Evolutionary conservation across 208 protist genomes (phyloP).

Genomic region (Trypanosoma congolense): DNA sequence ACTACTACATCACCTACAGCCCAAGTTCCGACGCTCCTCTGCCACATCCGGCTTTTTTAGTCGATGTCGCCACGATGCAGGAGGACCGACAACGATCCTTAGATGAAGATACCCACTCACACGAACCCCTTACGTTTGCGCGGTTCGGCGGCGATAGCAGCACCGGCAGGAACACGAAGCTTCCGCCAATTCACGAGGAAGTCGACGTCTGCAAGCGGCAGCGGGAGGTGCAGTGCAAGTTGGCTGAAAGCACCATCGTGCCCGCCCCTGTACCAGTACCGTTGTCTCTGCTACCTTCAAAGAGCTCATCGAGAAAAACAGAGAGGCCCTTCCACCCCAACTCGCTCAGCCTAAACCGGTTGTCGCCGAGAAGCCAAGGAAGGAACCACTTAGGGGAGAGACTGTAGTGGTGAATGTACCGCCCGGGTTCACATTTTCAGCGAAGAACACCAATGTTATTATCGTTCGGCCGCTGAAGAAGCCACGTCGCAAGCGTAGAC

Average conservation of each 20-base stretch:
- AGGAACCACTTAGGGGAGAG: too few relatives aligned
- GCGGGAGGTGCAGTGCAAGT: slow-evolving; percentile 53
- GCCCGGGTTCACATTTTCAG: background rate
- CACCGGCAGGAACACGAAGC: background rate
- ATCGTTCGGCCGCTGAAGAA: background rate
- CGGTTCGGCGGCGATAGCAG: background rate
- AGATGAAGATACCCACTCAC: too few relatives aligned
- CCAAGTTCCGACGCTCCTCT: slow-evolving; percentile 47
- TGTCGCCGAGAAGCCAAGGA: background rate
- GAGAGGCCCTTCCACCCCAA: background rate
- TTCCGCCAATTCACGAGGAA: background rate
- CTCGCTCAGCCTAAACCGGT: background rate
- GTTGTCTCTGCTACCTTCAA: background rate
- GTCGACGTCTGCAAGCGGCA: slow-evolving; percentile 56
- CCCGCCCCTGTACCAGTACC: slow-evolving; percentile 2
- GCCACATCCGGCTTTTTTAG: slow-evolving; percentile 66
- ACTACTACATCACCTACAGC: slow-evolving; percentile 81
- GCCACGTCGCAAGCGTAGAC: background rate
- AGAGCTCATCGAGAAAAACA: background rate
- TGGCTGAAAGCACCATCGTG: slow-evolving; percentile 20
- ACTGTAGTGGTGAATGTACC: too few relatives aligned
- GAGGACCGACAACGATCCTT: background rate
- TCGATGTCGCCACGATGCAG: slow-evolving; percentile 49
- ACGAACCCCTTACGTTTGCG: background rate
- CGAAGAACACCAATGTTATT: background rate